Evolutionary conservation across 805 yeast genomes (phyloP).

Genomic region (Candida maltosa): DNA sequence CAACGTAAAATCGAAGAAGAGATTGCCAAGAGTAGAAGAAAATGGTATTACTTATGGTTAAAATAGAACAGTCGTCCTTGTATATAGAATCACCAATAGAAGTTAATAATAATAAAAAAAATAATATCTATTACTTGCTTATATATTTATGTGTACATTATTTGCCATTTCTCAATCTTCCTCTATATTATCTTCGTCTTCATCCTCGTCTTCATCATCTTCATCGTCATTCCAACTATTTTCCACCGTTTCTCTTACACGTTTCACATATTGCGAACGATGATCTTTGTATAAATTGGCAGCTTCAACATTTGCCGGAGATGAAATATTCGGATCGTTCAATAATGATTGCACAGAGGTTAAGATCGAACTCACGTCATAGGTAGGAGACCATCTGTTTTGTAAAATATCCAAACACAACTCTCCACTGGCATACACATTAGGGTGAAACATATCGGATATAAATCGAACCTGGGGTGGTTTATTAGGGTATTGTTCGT

Average conservation of each 20-base stretch:
- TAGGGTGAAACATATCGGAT: slow-evolving; percentile 96
- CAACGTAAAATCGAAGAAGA: slow-evolving; percentile 6
- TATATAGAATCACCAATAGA: background rate
- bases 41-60: slow-evolving; percentile 55
- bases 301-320: slow-evolving; percentile 98
- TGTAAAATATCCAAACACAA: slow-evolving; percentile 93
- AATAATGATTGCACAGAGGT: slow-evolving; percentile 89
- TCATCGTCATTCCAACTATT: slow-evolving; percentile 87
- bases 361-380: slow-evolving; percentile 91
- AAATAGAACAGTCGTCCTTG: slow-evolving; percentile 18
- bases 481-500: slow-evolving; percentile 95
- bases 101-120: slow-evolving; percentile 10
- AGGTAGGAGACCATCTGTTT: slow-evolving; percentile 98
- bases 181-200: slow-evolving; percentile 29
- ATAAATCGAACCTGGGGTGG: slow-evolving; percentile 92
- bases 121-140: too few relatives aligned
- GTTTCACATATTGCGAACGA: slow-evolving; percentile 82
- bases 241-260: slow-evolving; percentile 94
- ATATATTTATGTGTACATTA: slow-evolving; percentile 2
- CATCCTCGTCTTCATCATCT: slow-evolving; percentile 53
- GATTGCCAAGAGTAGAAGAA: slow-evolving; percentile 13
- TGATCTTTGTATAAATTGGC: slow-evolving; percentile 95
- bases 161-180: slow-evolving; percentile 9
- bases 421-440: slow-evolving; percentile 93
- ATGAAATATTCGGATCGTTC: slow-evolving; percentile 93